Conservation (phyloP, 1,284 basidiomycete species). For the Inonotus hispidus region DNA sequence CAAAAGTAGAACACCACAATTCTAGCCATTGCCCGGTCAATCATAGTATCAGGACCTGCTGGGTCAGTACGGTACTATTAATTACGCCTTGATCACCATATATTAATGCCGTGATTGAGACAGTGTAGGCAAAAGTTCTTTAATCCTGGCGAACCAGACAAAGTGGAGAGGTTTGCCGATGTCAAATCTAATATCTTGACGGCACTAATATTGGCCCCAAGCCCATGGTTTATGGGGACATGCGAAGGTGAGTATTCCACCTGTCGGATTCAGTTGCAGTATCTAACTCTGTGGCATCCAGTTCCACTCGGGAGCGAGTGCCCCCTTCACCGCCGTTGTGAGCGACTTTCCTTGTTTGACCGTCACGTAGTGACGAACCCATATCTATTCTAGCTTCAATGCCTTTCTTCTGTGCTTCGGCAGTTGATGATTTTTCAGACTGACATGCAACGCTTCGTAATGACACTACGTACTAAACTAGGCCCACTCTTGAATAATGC, state of each 20-base stretch:
- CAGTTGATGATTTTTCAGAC: slow-evolving; percentile 69
- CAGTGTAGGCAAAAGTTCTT: slow-evolving; percentile 67
- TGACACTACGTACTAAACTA: slow-evolving; percentile 47
- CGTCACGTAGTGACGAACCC: neutral
- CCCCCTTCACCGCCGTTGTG: slow-evolving; percentile 62
- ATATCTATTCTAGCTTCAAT: slow-evolving; percentile 41
- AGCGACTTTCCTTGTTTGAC: slow-evolving; percentile 20
- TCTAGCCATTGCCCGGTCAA: slow-evolving; percentile 40
- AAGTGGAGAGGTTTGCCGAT: slow-evolving; percentile 56
- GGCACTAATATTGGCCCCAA: slow-evolving; percentile 24
- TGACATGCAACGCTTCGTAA: slow-evolving; percentile 62
- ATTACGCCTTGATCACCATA: neutral
- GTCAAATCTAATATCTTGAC: neutral
- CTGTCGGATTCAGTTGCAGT: no score
- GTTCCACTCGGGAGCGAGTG: slow-evolving; percentile 55
- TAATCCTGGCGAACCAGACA: slow-evolving; percentile 61
- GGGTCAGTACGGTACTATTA: slow-evolving; percentile 37
- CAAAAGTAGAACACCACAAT: neutral
- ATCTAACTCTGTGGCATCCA: neutral
- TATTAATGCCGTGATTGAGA: neutral
- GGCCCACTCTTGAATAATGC: slow-evolving; percentile 65
- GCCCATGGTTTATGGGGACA: slow-evolving; percentile 71
- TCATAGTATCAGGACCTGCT: slow-evolving; percentile 58
- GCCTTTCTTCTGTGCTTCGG: slow-evolving; percentile 60
- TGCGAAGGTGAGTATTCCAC: slow-evolving; percentile 38